These are phyloP conservation scores for Rhizopus sp. DNA, from an alignment of 371 early-diverging fungal genomes.

Conservation along the genomic window DNA sequence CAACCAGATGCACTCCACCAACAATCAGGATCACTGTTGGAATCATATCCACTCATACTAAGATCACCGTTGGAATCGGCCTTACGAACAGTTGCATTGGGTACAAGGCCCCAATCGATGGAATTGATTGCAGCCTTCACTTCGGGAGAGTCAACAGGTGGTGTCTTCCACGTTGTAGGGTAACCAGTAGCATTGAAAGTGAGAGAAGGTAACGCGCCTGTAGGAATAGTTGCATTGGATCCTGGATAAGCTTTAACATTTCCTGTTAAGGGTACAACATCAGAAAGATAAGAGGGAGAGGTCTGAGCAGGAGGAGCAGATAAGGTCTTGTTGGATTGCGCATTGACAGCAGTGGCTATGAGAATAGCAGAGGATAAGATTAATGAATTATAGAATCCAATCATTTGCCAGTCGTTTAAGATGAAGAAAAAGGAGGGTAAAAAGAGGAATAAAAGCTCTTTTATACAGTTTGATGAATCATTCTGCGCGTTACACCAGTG, in stretches of 20 bases:
- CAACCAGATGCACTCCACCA: conserved; percentile 46
- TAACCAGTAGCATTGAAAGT: conserved; percentile 26
- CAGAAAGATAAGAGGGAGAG: conserved; percentile 27
- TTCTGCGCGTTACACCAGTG: too few species aligned
- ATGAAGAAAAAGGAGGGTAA: too few species aligned
- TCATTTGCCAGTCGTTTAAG: too few species aligned
- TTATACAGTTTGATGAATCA: too few species aligned
- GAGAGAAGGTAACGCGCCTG: conserved; percentile 28
- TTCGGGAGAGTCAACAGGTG: conserved; percentile 35
- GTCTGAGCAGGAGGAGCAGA: conserved; percentile 24
- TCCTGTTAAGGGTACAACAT: conserved; percentile 22
- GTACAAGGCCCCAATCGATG: conserved; percentile 48
- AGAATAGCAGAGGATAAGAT: too few species aligned
- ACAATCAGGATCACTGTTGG: conserved; percentile 26
- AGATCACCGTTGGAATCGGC: conserved; percentile 23
- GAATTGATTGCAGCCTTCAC: conserved; percentile 38
- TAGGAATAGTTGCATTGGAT: conserved; percentile 24
- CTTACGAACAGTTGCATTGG: conserved; percentile 36
- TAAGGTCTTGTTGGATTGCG: conserved; percentile 19
- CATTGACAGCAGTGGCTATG: conserved; percentile 4
- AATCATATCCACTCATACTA: conserved; percentile 23
- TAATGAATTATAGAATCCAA: too few species aligned
- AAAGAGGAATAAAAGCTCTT: too few species aligned
- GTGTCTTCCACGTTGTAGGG: conserved; percentile 40
- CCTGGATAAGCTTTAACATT: conserved; percentile 24